Percentiles rank a stretch among this genome's conserved stretches.
These are phyloP conservation scores for Ceratocystis variospora DNA, from an alignment of 2,329 filamentous ascomycete genomes.

Conservation along the genomic window DNA sequence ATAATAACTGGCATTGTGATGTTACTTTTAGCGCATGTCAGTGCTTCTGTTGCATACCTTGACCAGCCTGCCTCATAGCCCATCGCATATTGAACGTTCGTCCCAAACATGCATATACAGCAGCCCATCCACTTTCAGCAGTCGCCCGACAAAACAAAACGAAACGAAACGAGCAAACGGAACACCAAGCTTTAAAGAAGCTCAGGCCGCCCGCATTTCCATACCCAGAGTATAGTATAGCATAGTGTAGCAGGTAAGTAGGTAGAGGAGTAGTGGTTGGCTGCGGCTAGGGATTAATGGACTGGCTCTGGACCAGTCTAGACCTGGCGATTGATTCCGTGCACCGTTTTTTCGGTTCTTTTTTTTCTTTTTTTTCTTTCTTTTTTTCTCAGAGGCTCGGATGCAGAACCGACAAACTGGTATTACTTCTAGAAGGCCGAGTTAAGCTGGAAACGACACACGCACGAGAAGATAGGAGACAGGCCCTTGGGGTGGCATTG, in stretches of 20 bases:
- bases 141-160: neutral
- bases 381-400: neutral
- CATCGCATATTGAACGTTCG: neutral
- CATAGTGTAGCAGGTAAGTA: neutral
- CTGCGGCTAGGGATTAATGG: constrained; percentile 6
- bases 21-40: neutral
- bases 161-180: neutral
- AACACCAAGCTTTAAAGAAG: neutral
- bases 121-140: neutral
- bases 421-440: constrained; percentile 6
- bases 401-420: constrained; percentile 1
- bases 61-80: neutral
- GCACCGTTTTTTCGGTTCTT: neutral
- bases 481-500: neutral
- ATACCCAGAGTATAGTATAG: neutral
- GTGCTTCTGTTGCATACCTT: neutral
- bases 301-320: constrained; percentile 14
- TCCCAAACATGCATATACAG: neutral
- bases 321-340: constrained; percentile 16
- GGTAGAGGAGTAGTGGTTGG: neutral
- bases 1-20: neutral
- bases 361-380: neutral
- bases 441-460: neutral
- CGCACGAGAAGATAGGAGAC: neutral
- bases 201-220: neutral